These are phyloP conservation scores for Umbellularia californica DNA, from an alignment of 164 flowering plant species.

Conservation along the genomic window DNA sequence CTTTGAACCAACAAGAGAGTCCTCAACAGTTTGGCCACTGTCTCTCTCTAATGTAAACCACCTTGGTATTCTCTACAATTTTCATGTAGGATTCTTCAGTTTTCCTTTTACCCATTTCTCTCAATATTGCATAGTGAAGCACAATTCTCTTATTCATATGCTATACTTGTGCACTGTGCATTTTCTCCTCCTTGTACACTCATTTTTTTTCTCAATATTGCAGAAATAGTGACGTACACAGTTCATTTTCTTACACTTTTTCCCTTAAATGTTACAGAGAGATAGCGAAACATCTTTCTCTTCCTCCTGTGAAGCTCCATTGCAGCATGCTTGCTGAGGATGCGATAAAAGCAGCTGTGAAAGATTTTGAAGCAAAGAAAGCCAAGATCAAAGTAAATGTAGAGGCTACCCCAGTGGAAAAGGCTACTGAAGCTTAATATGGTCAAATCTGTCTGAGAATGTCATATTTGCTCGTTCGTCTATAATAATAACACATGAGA, in stretches of 20 bases:
- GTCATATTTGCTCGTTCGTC: no score
- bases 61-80: no score
- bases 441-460: neutral
- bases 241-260: neutral
- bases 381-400: conserved; percentile 23
- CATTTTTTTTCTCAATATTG: neutral
- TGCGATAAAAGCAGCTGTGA: conserved; percentile 93
- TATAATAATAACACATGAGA: no score
- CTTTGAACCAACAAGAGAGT: no score
- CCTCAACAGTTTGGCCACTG: no score
- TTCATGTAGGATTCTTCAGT: no score
- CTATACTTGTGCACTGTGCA: neutral
- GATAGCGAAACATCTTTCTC: conserved; percentile 91
- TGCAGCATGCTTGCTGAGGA: conserved; percentile 99
- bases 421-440: conserved; percentile 40
- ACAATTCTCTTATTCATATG: neutral
- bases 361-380: conserved; percentile 72
- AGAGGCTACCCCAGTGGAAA: conserved; percentile 29
- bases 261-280: conserved; percentile 39
- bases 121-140: neutral
- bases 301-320: conserved; percentile 94
- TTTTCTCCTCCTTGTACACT: neutral
- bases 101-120: no score
- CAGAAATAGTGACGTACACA: neutral
- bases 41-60: no score